Percentiles rank a stretch among this genome's conserved stretches.
Evolutionary conservation across 208 protist species (phyloP).

Genomic region (Vickermania spadyakhi): DNA sequence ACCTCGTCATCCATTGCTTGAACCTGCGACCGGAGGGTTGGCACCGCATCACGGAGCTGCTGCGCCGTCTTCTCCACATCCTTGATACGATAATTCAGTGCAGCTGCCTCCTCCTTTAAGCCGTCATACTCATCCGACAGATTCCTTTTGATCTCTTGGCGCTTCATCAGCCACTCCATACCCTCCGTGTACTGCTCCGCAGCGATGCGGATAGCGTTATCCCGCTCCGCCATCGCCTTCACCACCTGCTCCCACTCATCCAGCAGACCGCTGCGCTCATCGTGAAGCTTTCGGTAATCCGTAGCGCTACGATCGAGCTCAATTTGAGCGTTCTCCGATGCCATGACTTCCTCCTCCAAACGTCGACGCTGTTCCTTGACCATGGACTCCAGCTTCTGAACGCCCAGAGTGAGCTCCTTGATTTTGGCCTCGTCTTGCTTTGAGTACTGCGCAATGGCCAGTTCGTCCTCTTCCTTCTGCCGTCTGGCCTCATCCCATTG

Average conservation of each 20-base stretch:
- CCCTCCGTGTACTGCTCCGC: slow-evolving; percentile 72
- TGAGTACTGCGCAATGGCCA: slow-evolving; percentile 84
- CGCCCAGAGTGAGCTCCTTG: slow-evolving; percentile 67
- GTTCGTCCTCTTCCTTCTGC: slow-evolving; percentile 92
- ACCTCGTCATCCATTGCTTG: slow-evolving; percentile 72
- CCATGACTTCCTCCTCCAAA: slow-evolving; percentile 70
- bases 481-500: slow-evolving; percentile 89
- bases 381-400: slow-evolving; percentile 63
- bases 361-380: slow-evolving; percentile 39
- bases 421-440: slow-evolving; percentile 84
- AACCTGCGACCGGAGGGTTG: slow-evolving; percentile 34
- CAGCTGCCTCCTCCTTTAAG: slow-evolving; percentile 33
- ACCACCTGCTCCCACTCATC: slow-evolving; percentile 89
- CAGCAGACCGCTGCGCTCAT: slow-evolving; percentile 79
- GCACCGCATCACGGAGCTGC: slow-evolving; percentile 29
- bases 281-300: slow-evolving; percentile 86
- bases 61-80: slow-evolving; percentile 43
- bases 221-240: slow-evolving; percentile 72
- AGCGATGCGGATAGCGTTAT: slow-evolving; percentile 72
- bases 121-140: slow-evolving; percentile 18
- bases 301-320: slow-evolving; percentile 89
- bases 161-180: slow-evolving; percentile 53
- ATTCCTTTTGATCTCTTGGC: slow-evolving; percentile 29
- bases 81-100: slow-evolving; percentile 39
- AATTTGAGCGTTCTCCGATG: slow-evolving; percentile 79